Percentiles rank a stretch among this genome's conserved stretches.
phyloP scores from a whole-genome alignment of 768 basidiomycete species.

The Phanerochaete sordida region DNA sequence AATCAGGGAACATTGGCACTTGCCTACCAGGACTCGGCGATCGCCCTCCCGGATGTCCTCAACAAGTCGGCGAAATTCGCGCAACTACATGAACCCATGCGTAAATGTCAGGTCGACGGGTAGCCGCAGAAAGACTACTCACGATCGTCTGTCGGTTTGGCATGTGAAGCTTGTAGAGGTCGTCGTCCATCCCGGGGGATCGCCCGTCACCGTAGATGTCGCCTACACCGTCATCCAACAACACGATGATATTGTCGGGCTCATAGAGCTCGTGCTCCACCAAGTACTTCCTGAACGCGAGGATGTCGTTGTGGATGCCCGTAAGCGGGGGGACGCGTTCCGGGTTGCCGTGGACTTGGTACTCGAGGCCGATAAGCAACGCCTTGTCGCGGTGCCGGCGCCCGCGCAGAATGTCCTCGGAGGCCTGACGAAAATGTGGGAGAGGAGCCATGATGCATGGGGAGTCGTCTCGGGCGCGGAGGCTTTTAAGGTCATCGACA shows the following conservation, averaged over 20 bases:
- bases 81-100: not conserved
- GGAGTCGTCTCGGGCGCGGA: too few species aligned
- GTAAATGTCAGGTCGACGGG: not conserved
- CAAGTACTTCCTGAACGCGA: not conserved
- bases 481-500: not conserved
- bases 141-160: not conserved
- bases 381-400: conserved; percentile 3
- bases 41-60: not conserved
- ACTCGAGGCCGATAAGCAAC: conserved; percentile 10
- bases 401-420: not conserved
- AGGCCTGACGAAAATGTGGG: not conserved
- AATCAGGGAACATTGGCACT: not conserved
- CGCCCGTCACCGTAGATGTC: not conserved
- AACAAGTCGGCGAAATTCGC: not conserved
- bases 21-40: not conserved
- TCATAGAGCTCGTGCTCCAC: not conserved
- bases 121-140: not conserved
- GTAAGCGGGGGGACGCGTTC: not conserved
- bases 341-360: not conserved
- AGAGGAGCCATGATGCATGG: too few species aligned
- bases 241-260: not conserved
- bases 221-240: not conserved
- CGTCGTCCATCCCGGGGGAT: not conserved
- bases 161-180: not conserved
- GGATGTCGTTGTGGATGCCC: not conserved